Base-by-base conservation (phyloP, 805 yeast species). In the Barnettozyma wickerhamii region DNA sequence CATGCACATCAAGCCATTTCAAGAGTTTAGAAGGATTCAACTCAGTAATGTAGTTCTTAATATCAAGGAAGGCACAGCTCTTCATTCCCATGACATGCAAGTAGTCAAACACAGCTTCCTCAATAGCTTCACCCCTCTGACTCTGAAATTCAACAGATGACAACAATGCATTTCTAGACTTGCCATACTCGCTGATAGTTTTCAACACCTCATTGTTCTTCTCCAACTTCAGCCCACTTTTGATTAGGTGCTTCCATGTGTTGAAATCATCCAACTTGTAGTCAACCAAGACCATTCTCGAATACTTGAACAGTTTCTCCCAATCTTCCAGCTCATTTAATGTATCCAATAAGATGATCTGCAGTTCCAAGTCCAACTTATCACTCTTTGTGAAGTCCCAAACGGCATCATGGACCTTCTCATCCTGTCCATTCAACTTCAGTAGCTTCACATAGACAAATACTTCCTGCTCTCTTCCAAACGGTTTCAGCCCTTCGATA, bases 261-360 rank as follows among this genome's bases (percentile, higher is more conserved):
- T 76, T 74, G 68, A 77, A 90, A 58, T 89, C 95, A 58, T 90
- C 88, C 40, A 84, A 72, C 9, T 68, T 58, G 19, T 71, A 62
- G 4, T 62, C 65, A 14, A 70, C 63, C 26, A 88, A 57, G 12
- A 77, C 66, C 4, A 52, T 44, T 5, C 55, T 31, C 34, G 78
- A 62, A 44, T 64, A 63, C 0, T 66, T 58, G 46, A 53, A 66
- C 12, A 87, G 59, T 10, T 52, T 45, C 0, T 63, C 62, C 75
- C 78, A 78, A 4, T 68, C 49, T 38, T 71, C 63, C 7, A 60
- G 24, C 13, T 60, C 51, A 6, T 65, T 59, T 29, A 85, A 63
- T 2, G 72, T 63, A 2, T 74, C 75, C 14, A 81, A 51, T 44
- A 75, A 69, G 17, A 77, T 60, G 26, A 82, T 61, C 43, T 77